These are phyloP conservation scores for Babesia microti DNA, from an alignment of 169 alveolate species.

Conservation along the genomic window DNA sequence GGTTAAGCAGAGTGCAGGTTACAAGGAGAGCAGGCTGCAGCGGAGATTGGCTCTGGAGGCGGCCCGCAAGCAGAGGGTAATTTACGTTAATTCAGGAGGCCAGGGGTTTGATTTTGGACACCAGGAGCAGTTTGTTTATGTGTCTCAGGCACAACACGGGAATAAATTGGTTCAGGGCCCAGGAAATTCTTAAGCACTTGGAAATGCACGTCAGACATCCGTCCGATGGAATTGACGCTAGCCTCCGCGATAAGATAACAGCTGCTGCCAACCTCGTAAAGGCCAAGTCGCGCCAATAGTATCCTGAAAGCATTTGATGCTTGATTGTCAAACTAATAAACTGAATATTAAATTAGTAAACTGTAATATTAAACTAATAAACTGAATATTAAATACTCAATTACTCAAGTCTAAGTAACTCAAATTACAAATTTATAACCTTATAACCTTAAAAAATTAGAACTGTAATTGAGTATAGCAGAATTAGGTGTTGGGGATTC, in stretches of 20 bases:
- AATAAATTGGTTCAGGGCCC: slow-evolving; percentile 58
- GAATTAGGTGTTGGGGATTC: no score
- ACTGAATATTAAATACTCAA: no score
- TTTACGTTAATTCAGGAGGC: no score
- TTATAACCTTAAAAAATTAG: no score
- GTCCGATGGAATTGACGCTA: slow-evolving; percentile 35
- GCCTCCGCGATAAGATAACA: slow-evolving; percentile 37
- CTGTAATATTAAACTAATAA: no score
- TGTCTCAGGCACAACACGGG: slow-evolving; percentile 54
- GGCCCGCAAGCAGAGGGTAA: slow-evolving; percentile 43
- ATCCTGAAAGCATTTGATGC: no score
- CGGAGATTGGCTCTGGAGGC: slow-evolving; percentile 56
- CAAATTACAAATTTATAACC: no score
- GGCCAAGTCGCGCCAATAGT: no score
- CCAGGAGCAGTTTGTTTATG: slow-evolving; percentile 52
- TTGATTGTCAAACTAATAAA: no score
- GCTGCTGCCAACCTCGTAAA: slow-evolving; percentile 47
- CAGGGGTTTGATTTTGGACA: slow-evolving; percentile 56
- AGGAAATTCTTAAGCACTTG: slow-evolving; percentile 53
- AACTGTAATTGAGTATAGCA: no score
- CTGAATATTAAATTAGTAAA: no score
- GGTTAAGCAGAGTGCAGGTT: slow-evolving; percentile 50
- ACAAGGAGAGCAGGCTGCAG: slow-evolving; percentile 51
- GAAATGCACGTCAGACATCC: slow-evolving; percentile 57
- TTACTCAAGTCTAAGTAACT: no score